Percentiles rank a stretch among this genome's conserved stretches.
Evolutionary conservation across 176 grass and related monocot genomes (phyloP).

Genomic region (Raddia guianensis): DNA sequence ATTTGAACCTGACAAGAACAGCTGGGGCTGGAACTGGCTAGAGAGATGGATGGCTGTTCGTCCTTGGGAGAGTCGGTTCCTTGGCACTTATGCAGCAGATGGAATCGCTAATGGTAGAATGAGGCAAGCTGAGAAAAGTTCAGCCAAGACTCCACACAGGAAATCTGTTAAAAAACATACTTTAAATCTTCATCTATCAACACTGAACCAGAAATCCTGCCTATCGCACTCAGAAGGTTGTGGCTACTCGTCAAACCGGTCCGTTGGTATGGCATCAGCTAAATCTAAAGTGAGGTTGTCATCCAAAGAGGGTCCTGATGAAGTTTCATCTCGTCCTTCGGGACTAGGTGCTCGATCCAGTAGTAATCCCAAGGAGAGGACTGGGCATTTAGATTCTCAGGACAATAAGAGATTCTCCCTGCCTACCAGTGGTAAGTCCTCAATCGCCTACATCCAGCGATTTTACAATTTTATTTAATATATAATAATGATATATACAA

Average conservation of each 20-base stretch:
- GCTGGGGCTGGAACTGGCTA: constrained; percentile 96
- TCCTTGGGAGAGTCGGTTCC: constrained; percentile 93
- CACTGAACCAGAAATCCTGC: constrained; percentile 49
- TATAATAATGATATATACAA: background rate
- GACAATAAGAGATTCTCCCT: constrained; percentile 73
- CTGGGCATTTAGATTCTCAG: constrained; percentile 41
- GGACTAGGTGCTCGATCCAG: constrained; percentile 49
- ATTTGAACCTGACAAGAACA: constrained; percentile 78
- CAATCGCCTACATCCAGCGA: constrained; percentile 13
- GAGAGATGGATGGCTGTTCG: constrained; percentile 97
- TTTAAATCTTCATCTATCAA: constrained; percentile 54
- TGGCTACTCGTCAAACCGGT: constrained; percentile 48
- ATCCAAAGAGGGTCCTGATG: constrained; percentile 55
- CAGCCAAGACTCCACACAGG: constrained; percentile 47
- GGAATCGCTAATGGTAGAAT: constrained; percentile 41
- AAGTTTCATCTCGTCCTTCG: constrained; percentile 51
- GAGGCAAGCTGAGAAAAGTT: constrained; percentile 43
- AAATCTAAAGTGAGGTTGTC: constrained; percentile 66
- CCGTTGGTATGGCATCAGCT: constrained; percentile 35
- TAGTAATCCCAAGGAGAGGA: constrained; percentile 85
- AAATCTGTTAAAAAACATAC: constrained; percentile 53
- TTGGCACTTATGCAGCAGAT: constrained; percentile 63
- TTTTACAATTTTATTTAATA: background rate
- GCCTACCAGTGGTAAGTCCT: constrained; percentile 55
- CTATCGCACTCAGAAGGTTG: constrained; percentile 55